Base-by-base conservation (phyloP, 1,139 yeast genomes). In the Yamadazyma epiphylla region DNA sequence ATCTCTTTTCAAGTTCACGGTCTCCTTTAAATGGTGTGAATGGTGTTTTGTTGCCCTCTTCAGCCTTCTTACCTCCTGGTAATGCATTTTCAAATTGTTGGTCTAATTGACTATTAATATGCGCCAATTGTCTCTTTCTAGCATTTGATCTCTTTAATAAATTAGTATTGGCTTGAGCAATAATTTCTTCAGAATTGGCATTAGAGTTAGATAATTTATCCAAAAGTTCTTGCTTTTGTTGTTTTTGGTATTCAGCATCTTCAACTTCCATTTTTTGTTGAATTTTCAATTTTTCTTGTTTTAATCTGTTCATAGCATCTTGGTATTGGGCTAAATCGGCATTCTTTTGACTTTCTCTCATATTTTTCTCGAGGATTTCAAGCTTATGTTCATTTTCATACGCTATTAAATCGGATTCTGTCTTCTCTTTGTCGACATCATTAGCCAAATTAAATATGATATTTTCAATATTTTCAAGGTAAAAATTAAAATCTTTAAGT, bases 1-100 rank as follows among this genome's bases (percentile, higher is more conserved):
- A 73, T 25, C 60, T 59, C 31, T 58, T 54, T 24, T 64, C 55
- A 13, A 64, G 43, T 37, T 83, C 81, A 31, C 94, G 70, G 58
- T 91, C 97, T 29, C 97, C 97, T 48, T 79, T 78, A 58, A 91
- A 89, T 9, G 98, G 97, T 3, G 97, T 88, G 54, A 89, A 91
- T 16, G 97, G 97, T 3, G 75, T 64, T 22, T 51, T 49, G 13
- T 27, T 54, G 19, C 43, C 52, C 22, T 38, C 42, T 13, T 50
- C 55, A 25, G 51, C 45, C 15, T 51, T 49, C 13, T 29, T 53
- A 21, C 43, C 53, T 22, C 43, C 47, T 24, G 62, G 55, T 30
- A 49, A 55, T 21, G 46, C 30, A 21, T 46, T 43, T 26, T 49
- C 55, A 36, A 64, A 62, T 39, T 61, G 64, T 35, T 63, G 72